A percentile compares a stretch with the other conserved stretches of the same genome.
phyloP scores from a whole-genome alignment of 768 basidiomycete genomes.

The Saitozyma podzolica region DNA sequence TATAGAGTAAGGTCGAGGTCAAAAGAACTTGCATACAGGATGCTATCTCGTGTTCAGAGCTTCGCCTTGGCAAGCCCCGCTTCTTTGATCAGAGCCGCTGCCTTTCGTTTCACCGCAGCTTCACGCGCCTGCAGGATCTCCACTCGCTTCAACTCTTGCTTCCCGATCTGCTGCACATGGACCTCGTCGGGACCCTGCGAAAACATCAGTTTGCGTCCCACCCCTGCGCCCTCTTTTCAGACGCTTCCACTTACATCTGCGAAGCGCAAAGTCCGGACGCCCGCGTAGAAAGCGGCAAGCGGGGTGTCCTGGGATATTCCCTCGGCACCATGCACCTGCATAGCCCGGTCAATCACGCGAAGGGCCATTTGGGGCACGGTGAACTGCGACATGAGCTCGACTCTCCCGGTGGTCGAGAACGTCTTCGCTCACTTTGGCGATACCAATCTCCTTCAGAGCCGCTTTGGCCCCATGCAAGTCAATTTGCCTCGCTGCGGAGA shows the following conservation, averaged over 20 bases:
- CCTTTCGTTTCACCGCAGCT: slow-evolving; percentile 24
- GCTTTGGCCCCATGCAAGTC: slow-evolving; percentile 89
- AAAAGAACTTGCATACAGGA: no score
- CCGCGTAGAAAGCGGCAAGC: slow-evolving; percentile 74
- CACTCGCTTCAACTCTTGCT: slow-evolving; percentile 79
- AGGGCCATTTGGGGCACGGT: slow-evolving; percentile 90
- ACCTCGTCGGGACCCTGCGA: slow-evolving; percentile 60
- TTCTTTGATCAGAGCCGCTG: slow-evolving; percentile 3
- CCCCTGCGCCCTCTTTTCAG: background rate
- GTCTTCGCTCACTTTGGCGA: slow-evolving; percentile 72
- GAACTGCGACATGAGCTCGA: slow-evolving; percentile 61
- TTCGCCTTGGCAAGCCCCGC: slow-evolving; percentile 10
- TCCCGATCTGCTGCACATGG: slow-evolving; percentile 93
- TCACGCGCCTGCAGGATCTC: slow-evolving; percentile 55
- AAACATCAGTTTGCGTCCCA: slow-evolving; percentile 11
- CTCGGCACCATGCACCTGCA: slow-evolving; percentile 95
- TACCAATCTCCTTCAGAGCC: slow-evolving; percentile 94
- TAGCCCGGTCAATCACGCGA: slow-evolving; percentile 86
- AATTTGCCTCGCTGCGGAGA: slow-evolving; percentile 89
- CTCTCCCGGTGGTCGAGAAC: background rate
- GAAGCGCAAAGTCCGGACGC: slow-evolving; percentile 75
- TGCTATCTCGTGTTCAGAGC: slow-evolving; percentile 5
- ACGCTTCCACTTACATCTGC: slow-evolving; percentile 51
- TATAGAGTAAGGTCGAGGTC: no score
- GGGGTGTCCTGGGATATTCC: slow-evolving; percentile 87